Percentiles rank a stretch among this genome's conserved stretches.
These are phyloP conservation scores for Yarrowia divulgata DNA, from an alignment of 805 yeast genomes.

Conservation along the genomic window DNA sequence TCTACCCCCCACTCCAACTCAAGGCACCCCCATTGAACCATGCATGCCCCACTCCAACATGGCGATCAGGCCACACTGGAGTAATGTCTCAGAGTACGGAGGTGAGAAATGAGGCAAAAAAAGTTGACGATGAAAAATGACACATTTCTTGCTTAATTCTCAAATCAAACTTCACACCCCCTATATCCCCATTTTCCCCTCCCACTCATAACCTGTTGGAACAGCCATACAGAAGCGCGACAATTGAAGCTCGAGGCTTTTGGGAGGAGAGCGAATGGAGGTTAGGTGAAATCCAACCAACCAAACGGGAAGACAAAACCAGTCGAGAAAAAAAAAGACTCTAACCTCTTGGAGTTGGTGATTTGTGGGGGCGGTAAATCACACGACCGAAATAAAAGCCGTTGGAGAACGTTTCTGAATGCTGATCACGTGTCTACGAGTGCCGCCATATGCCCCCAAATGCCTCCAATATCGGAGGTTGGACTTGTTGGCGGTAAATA, in stretches of 20 bases:
- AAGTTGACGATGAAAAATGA: background rate
- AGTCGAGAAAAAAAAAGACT: background rate
- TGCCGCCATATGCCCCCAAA: background rate
- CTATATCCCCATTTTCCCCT: background rate
- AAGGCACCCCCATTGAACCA: background rate
- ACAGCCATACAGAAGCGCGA: conserved; percentile 37
- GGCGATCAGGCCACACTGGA: background rate
- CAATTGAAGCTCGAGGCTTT: conserved; percentile 6
- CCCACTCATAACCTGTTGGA: conserved; percentile 29
- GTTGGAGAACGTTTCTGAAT: too few species aligned
- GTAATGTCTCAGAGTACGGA: background rate
- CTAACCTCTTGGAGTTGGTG: background rate
- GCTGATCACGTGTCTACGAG: too few species aligned
- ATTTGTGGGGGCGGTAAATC: background rate
- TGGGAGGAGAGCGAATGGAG: conserved; percentile 9
- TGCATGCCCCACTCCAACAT: background rate
- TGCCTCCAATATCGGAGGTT: background rate
- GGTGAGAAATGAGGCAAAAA: background rate
- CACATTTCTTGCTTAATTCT: background rate
- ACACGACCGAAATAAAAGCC: background rate
- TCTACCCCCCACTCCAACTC: background rate
- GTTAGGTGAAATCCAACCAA: conserved; percentile 3
- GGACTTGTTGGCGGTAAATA: background rate
- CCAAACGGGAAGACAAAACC: background rate
- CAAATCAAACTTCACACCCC: background rate